Evolutionary conservation across 1,284 basidiomycete species (phyloP), one percentile per base, ranked within the genome.

Genomic region (Puccinia horiana): DNA sequence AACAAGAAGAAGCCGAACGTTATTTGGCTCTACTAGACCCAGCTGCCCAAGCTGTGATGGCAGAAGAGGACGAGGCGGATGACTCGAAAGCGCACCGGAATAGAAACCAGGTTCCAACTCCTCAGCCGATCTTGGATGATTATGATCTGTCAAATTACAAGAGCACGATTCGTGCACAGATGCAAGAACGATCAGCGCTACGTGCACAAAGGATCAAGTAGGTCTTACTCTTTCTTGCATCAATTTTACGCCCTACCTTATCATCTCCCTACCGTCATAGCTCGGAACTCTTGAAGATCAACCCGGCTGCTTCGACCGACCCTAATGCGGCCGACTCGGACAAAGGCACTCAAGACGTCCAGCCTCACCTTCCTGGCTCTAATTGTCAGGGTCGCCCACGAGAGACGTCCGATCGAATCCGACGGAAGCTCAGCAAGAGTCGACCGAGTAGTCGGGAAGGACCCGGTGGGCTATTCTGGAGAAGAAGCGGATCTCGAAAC

Each of bases 1-100:
- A 81, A 18, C 69, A 73, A 47, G 69, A 72, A 54, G 78, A 81
- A 61, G 78, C 78, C 29, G 78, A 81, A 35, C 44, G 67, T 44
- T 81, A 81, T 47, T n/a, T 81, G 47, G 78, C 78, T 35, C 56
- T 81, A 12, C 32, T 81, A 14, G 78, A 81, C 72, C 78, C 78
- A 2, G 42, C 69, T 16, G 63, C 65, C 35, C 63, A 67, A 18
- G 67, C 67, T 8, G 47, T 81, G n/a, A 72, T 81, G 26, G 69
- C 52, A 26, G 16, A 54, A 35, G 78, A 73, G 35, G 69, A 72
- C 23, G 69, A 72, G 29, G 35, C 42, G 3, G 78, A 81, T 20
- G 52, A 44, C 11, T 18, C 37, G 2, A n/a, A 47, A 69, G 37
- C 20, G 11, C 26, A 35, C 3, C 42, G 44, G n/a, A 49, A 35